Evolutionary conservation across 805 yeast genomes (phyloP).

Genomic region (Metschnikowia kofuensis): DNA sequence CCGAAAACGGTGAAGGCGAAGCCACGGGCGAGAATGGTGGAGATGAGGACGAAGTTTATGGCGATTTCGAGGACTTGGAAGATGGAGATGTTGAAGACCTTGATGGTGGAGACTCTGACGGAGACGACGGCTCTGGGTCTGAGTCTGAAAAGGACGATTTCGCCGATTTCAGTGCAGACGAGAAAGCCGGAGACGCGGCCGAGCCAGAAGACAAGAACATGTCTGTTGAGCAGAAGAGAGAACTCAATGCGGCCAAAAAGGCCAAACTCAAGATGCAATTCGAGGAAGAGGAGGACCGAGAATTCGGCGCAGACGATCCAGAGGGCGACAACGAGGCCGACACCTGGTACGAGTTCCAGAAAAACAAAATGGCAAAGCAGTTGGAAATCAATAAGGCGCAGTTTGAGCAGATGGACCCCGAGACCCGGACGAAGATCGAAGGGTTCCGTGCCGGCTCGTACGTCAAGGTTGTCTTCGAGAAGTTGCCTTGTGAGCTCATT

Average conservation of each 20-base stretch:
- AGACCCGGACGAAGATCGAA: slow-evolving; percentile 77
- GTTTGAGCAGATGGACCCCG: slow-evolving; percentile 67
- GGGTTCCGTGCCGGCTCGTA: slow-evolving; percentile 94
- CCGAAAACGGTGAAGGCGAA: too few relatives aligned
- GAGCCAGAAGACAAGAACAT: slow-evolving; percentile 46
- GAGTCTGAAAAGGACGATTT: slow-evolving; percentile 37
- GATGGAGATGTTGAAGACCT: slow-evolving; percentile 26
- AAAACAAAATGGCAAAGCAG: slow-evolving; percentile 95
- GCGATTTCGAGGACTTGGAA: slow-evolving; percentile 42
- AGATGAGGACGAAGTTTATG: slow-evolving; percentile 36
- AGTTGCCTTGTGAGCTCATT: slow-evolving; percentile 84
- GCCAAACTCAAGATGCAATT: slow-evolving; percentile 86
- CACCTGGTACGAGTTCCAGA: slow-evolving; percentile 97
- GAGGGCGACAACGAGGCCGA: slow-evolving; percentile 74
- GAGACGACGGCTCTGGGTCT: slow-evolving; percentile 21
- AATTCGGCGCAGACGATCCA: slow-evolving; percentile 74
- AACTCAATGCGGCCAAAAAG: slow-evolving; percentile 81
- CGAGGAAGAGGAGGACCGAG: slow-evolving; percentile 70
- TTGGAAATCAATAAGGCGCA: slow-evolving; percentile 87
- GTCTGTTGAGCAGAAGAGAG: slow-evolving; percentile 69
- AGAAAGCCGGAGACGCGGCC: slow-evolving; percentile 42
- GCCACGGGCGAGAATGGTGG: slow-evolving; percentile 18
- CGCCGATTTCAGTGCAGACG: slow-evolving; percentile 54
- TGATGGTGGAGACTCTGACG: slow-evolving; percentile 27
- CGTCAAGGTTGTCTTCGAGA: slow-evolving; percentile 81